Evolutionary conservation across 768 basidiomycete genomes (phyloP).

Genomic region (Naematelia aurantialba): DNA sequence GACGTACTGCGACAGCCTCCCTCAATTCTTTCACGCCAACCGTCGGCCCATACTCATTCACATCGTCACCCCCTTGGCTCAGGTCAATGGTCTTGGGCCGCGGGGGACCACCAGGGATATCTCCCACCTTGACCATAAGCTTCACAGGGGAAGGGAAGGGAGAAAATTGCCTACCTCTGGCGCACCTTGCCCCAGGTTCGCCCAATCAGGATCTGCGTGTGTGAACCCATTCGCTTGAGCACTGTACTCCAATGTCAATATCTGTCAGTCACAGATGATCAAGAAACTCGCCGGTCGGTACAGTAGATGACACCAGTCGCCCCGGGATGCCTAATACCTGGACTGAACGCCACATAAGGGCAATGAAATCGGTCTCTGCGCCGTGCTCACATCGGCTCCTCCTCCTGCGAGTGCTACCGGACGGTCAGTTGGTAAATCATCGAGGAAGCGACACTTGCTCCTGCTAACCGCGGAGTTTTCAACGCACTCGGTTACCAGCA

Average conservation of each 20-base stretch:
- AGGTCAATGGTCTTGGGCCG: slow-evolving; percentile 66
- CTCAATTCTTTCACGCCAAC: slow-evolving; percentile 80
- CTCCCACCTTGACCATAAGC: slow-evolving; percentile 45
- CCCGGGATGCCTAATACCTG: slow-evolving; percentile 36
- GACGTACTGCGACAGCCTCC: slow-evolving; percentile 69
- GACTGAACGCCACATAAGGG: slow-evolving; percentile 55
- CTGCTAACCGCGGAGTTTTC: slow-evolving; percentile 1
- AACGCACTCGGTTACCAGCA: slow-evolving; percentile 15
- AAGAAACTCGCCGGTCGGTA: slow-evolving; percentile 60
- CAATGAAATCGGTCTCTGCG: background rate
- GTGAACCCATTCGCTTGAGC: slow-evolving; percentile 75
- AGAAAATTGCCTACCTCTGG: slow-evolving; percentile 52
- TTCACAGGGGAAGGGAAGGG: background rate
- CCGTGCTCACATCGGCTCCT: slow-evolving; percentile 81
- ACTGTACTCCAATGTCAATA: slow-evolving; percentile 57
- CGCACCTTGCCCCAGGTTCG: slow-evolving; percentile 71
- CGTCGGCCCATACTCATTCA: slow-evolving; percentile 81
- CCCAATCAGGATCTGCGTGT: slow-evolving; percentile 33
- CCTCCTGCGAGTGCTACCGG: slow-evolving; percentile 54
- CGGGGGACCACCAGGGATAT: slow-evolving; percentile 70
- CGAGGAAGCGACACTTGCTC: slow-evolving; percentile 49
- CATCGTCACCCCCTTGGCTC: slow-evolving; percentile 53
- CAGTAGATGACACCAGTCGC: slow-evolving; percentile 68
- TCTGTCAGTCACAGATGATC: background rate
- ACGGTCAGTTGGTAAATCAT: background rate